A percentile compares a stretch with the other conserved stretches of the same genome.
Evolutionary conservation across 768 basidiomycete species (phyloP).

Genomic region (Suillus tomentosus): DNA sequence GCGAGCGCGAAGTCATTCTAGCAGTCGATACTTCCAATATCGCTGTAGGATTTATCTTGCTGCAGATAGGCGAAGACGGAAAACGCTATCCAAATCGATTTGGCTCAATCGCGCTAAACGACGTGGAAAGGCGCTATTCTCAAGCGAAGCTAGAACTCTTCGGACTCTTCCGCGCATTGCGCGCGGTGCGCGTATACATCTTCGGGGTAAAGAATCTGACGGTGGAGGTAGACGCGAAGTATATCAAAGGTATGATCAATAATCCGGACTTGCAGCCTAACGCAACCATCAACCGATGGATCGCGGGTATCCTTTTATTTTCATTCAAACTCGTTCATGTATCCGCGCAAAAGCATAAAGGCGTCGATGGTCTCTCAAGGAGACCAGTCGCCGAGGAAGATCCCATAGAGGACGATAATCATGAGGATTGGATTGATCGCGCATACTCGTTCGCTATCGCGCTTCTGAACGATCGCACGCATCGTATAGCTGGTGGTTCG

Average conservation of each 20-base stretch:
- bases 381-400: neutral
- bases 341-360: slow-evolving; percentile 14
- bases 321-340: slow-evolving; percentile 34
- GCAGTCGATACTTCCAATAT: no score
- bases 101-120: slow-evolving; percentile 42
- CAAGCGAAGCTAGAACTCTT: slow-evolving; percentile 32
- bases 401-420: neutral
- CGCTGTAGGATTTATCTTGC: neutral
- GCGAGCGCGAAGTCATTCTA: no score
- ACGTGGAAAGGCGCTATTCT: slow-evolving; percentile 14
- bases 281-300: slow-evolving; percentile 32
- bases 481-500: no score
- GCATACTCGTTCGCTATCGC: neutral
- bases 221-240: slow-evolving; percentile 32
- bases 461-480: neutral
- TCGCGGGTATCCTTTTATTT: slow-evolving; percentile 24
- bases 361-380: slow-evolving; percentile 1
- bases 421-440: neutral
- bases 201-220: slow-evolving; percentile 29
- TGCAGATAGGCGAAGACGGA: slow-evolving; percentile 23
- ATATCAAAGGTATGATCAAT: slow-evolving; percentile 39
- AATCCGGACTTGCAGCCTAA: slow-evolving; percentile 33
- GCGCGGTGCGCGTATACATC: slow-evolving; percentile 28
- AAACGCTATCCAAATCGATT: slow-evolving; percentile 34
- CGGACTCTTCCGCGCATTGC: slow-evolving; percentile 21